Evolutionary conservation across 257 asterid species (phyloP), one percentile per base, ranked within the genome.

Genomic region (Striga asiatica): DNA sequence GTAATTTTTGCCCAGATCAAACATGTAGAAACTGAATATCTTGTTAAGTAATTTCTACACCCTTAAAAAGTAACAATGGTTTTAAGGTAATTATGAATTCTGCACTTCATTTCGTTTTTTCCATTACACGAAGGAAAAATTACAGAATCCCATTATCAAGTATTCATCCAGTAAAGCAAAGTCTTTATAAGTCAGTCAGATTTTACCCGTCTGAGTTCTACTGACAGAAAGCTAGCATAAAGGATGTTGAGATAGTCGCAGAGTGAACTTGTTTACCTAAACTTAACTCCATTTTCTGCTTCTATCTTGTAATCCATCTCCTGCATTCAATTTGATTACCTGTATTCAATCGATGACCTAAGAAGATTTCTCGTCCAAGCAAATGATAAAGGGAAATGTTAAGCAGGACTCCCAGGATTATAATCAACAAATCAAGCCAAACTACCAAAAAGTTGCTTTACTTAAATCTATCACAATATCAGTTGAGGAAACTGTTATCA

Each of bases 301-400:
- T 91, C 98, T 58, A 50, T 74, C 51, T 56, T 72, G 77, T 91
- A 91, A 78, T 87, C 84, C 96, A 91, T 91, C 96, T 91, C 96
- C 98, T 91, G 98, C 98, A 91, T 91, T 84, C 81, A 91, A 86
- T 77, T 80, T 81, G 93, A 87, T 77, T 69, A 76, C 96, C 98
- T 89, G 96, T 86, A 83, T 83, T 89, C 96, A 86, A 83, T 89
- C 76, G 78, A 78, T 82, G 87, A 79, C 74, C 97, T 80, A 89
- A 89, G 96, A 83, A 88, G 59, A 76, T 72, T 72, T 82, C 75
- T 74, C 67, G 68, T 77, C 76, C 57, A 54, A 46, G 60, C 54
- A 39, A 49, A 60, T 16, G 12, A 47, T 11, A 17, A 56, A 43
- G 56, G 34, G 56, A 29, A 66, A 49, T 10, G 38, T 35, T 51